phyloP scores from a whole-genome alignment of 768 basidiomycete genomes.

The Galerina sulciceps region DNA sequence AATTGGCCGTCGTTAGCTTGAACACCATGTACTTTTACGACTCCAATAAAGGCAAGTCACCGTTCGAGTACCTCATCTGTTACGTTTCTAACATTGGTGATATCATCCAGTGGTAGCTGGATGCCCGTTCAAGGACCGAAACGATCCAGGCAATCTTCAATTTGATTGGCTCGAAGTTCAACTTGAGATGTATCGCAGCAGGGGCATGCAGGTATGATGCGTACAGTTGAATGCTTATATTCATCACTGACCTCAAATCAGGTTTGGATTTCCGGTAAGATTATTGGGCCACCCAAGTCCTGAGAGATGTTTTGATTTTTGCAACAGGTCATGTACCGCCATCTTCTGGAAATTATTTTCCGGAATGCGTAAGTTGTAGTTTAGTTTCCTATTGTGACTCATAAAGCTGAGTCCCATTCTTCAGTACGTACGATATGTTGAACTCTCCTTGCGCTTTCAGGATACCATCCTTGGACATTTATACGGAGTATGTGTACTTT shows the following conservation, averaged over 20 bases:
- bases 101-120: constrained; percentile 69
- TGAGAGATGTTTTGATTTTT: constrained; percentile 23
- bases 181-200: constrained; percentile 63
- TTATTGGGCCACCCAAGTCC: constrained; percentile 45
- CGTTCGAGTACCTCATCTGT: neutral
- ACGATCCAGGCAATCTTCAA: constrained; percentile 88
- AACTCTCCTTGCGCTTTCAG: constrained; percentile 81
- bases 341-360: constrained; percentile 77
- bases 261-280: constrained; percentile 33
- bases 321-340: constrained; percentile 86
- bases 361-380: constrained; percentile 71
- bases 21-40: constrained; percentile 94
- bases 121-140: constrained; percentile 60
- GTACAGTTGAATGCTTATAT: constrained; percentile 14
- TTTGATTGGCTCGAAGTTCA: constrained; percentile 93
- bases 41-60: constrained; percentile 74
- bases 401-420: constrained; percentile 12
- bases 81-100: constrained; percentile 5
- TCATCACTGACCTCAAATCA: constrained; percentile 13
- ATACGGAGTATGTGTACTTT: constrained; percentile 59
- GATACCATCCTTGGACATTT: constrained; percentile 88
- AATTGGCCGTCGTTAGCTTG: constrained; percentile 79
- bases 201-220: constrained; percentile 71
- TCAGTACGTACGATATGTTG: constrained; percentile 69
- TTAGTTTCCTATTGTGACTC: constrained; percentile 1